These are phyloP conservation scores for Lentinus brumalis DNA, from an alignment of 768 basidiomycete species.

Conservation along the genomic window DNA sequence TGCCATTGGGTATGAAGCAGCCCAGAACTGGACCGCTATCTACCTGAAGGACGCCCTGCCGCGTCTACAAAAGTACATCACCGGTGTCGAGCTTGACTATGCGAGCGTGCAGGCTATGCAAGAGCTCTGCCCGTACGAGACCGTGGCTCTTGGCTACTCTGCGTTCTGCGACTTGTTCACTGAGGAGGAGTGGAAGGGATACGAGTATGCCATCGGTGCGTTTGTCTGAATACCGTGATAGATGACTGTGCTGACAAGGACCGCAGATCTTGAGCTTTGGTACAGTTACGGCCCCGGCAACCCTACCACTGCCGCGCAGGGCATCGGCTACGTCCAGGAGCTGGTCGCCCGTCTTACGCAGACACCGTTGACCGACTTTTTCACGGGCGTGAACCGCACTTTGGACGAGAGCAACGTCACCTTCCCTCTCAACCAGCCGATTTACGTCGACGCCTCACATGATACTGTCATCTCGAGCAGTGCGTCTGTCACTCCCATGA, in stretches of 20 bases:
- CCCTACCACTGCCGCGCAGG: slow-evolving; percentile 41
- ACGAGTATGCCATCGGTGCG: slow-evolving; percentile 43
- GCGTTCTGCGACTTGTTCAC: slow-evolving; percentile 54
- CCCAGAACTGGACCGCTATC: slow-evolving; percentile 38
- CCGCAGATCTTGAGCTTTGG: slow-evolving; percentile 32
- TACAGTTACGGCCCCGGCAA: slow-evolving; percentile 46
- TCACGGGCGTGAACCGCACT: slow-evolving; percentile 49
- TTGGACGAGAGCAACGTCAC: slow-evolving; percentile 41
- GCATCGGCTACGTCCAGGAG: slow-evolving; percentile 46
- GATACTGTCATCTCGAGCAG: slow-evolving; percentile 46
- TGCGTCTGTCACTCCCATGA: slow-evolving; percentile 12
- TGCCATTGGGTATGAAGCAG: slow-evolving; percentile 27
- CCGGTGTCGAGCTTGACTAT: slow-evolving; percentile 34
- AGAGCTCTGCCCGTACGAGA: slow-evolving; percentile 45
- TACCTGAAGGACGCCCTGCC: slow-evolving; percentile 41
- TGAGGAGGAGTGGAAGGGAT: slow-evolving; percentile 53
- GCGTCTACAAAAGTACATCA: slow-evolving; percentile 36
- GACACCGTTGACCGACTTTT: slow-evolving; percentile 38
- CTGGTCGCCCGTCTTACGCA: slow-evolving; percentile 44
- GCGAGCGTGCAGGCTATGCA: slow-evolving; percentile 39
- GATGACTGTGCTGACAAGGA: background rate
- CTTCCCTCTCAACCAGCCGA: slow-evolving; percentile 38
- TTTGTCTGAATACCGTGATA: too few species aligned
- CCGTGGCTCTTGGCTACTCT: slow-evolving; percentile 53
- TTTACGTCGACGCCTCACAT: slow-evolving; percentile 50